Conservation (phyloP, 768 basidiomycete species). For the Boletus sp. region DNA sequence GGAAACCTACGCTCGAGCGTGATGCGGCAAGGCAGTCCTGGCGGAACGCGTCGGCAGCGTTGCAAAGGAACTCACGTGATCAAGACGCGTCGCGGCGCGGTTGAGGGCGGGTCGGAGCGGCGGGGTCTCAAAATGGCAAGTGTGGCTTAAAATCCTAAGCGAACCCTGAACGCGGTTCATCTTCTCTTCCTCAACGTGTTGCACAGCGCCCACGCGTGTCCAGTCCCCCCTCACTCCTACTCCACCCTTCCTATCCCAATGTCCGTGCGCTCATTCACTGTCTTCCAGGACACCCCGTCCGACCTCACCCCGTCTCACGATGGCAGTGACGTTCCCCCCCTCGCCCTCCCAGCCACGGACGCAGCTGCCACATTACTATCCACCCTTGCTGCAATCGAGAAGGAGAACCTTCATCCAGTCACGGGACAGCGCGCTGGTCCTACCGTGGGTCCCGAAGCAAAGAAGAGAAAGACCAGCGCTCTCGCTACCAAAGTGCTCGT, state of each 20-base stretch:
- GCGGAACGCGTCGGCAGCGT: background rate
- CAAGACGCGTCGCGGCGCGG: constrained; percentile 26
- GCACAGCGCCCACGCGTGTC: constrained; percentile 28
- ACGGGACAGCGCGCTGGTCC: constrained; percentile 61
- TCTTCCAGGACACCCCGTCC: constrained; percentile 56
- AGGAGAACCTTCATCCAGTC: constrained; percentile 76
- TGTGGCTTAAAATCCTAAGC: constrained; percentile 32
- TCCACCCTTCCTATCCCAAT: constrained; percentile 32
- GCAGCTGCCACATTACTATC: constrained; percentile 33
- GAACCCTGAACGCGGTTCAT: constrained; percentile 20
- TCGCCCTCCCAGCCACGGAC: constrained; percentile 20
- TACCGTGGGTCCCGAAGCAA: constrained; percentile 35
- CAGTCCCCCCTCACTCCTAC: constrained; percentile 2
- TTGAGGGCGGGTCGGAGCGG: constrained; percentile 29
- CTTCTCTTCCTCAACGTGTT: constrained; percentile 31
- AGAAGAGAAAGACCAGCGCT: constrained; percentile 64
- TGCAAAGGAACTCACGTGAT: constrained; percentile 20
- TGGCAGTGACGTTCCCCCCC: constrained; percentile 22
- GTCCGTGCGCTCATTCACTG: constrained; percentile 58
- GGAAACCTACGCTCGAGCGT: background rate
- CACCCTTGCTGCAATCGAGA: constrained; percentile 48
- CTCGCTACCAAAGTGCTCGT: constrained; percentile 52
- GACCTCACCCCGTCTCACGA: constrained; percentile 33
- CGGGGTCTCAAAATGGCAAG: constrained; percentile 32
- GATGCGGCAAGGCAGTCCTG: too few species aligned